Evolutionary conservation across 495 filamentous ascomycete genomes (phyloP).

Genomic region (Halenospora varia): DNA sequence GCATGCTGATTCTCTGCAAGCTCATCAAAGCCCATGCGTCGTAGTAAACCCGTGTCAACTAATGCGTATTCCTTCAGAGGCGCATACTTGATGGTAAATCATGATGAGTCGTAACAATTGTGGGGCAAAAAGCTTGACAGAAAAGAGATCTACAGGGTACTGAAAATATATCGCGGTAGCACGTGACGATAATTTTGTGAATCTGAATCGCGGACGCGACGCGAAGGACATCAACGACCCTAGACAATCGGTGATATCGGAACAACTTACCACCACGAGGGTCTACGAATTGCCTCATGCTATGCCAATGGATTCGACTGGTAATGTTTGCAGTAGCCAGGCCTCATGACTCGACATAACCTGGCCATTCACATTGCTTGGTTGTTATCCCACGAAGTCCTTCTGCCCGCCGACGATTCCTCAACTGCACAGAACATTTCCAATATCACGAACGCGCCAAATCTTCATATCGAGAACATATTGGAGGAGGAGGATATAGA

Average conservation of each 20-base stretch:
- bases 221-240: background rate
- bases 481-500: slow-evolving; percentile 13
- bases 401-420: slow-evolving; percentile 17
- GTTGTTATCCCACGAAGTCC: slow-evolving; percentile 46
- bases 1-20: too few species aligned
- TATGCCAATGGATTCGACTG: slow-evolving; percentile 19
- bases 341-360: slow-evolving; percentile 63
- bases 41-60: too few species aligned
- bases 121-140: too few species aligned
- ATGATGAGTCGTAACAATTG: too few species aligned
- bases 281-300: background rate
- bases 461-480: background rate
- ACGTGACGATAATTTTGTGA: too few species aligned
- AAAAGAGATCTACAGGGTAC: too few species aligned
- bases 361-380: slow-evolving; percentile 54
- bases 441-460: background rate
- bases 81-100: too few species aligned
- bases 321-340: slow-evolving; percentile 7
- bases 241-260: slow-evolving; percentile 4
- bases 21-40: too few species aligned
- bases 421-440: background rate
- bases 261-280: background rate
- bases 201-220: too few species aligned
- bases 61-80: too few species aligned
- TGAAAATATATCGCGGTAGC: too few species aligned